phyloP scores from a whole-genome alignment of 2,329 filamentous ascomycete genomes.

The Thielaviopsis euricoi region DNA sequence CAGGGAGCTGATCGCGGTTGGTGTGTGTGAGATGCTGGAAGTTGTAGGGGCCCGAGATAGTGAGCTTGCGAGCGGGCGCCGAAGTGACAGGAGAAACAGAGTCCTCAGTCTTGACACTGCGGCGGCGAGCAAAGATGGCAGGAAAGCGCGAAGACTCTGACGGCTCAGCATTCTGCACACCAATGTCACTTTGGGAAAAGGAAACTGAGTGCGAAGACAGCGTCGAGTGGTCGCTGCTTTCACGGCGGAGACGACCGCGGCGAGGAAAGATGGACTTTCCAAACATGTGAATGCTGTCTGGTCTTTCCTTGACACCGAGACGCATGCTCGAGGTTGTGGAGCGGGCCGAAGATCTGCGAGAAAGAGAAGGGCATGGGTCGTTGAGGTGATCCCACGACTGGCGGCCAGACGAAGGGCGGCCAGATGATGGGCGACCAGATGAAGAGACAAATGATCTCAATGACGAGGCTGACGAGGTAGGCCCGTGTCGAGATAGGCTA shows the following conservation, averaged over 20 bases:
- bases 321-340: constrained; percentile 37
- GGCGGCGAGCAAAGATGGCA: constrained; percentile 33
- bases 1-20: constrained; percentile 30
- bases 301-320: constrained; percentile 28
- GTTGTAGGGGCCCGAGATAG: constrained; percentile 49
- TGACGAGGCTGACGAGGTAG: constrained; percentile 39
- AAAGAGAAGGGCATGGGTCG: constrained; percentile 27
- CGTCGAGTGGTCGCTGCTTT: constrained; percentile 28
- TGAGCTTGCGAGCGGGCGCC: constrained; percentile 17
- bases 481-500: constrained; percentile 21
- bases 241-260: constrained; percentile 31
- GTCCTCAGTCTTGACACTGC: constrained; percentile 9
- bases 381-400: constrained; percentile 31
- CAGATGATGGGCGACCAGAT: constrained; percentile 9
- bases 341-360: constrained; percentile 38
- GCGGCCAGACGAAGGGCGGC: constrained; percentile 14
- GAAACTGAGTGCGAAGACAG: constrained; percentile 32
- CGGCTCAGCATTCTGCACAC: constrained; percentile 13
- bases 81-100: constrained; percentile 11
- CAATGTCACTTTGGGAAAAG: constrained; percentile 25
- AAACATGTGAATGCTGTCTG: constrained; percentile 43
- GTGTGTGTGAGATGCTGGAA: constrained; percentile 50
- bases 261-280: constrained; percentile 43
- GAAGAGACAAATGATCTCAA: constrained; percentile 25
- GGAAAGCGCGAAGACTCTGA: constrained; percentile 19